Evolutionary conservation across 2,329 filamentous ascomycete genomes (phyloP).

Genomic region (Emergomyces africanus): DNA sequence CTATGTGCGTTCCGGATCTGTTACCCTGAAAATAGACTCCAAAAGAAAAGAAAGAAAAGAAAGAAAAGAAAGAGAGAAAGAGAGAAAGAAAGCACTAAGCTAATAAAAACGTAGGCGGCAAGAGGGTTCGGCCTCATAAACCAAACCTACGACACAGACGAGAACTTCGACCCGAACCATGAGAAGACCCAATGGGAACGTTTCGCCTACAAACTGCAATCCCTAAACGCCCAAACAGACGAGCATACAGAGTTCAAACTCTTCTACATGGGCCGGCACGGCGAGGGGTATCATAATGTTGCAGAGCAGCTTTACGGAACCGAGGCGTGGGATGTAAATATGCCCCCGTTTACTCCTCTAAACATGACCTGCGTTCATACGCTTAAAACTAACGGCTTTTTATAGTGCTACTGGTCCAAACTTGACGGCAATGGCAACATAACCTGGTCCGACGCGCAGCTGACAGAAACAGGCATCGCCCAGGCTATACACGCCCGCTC

Average conservation of each 20-base stretch:
- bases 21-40: background rate
- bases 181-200: conserved; percentile 43
- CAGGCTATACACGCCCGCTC: conserved; percentile 36
- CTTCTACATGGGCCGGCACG: conserved; percentile 48
- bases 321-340: conserved; percentile 47
- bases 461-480: conserved; percentile 39
- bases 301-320: conserved; percentile 47
- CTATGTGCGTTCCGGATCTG: conserved; percentile 26
- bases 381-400: background rate
- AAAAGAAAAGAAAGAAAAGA: too few species aligned
- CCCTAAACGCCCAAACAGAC: conserved; percentile 30
- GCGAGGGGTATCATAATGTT: conserved; percentile 50
- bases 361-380: too few species aligned
- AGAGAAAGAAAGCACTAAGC: background rate
- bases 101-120: background rate
- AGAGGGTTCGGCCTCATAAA: conserved; percentile 38
- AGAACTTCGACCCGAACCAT: conserved; percentile 15
- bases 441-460: conserved; percentile 46
- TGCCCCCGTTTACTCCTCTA: conserved; percentile 9
- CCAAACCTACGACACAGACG: conserved; percentile 32
- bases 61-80: too few species aligned
- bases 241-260: conserved; percentile 39
- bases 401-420: conserved; percentile 45
- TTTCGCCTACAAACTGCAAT: conserved; percentile 35
- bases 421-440: conserved; percentile 43